These are phyloP conservation scores for Nicotiana sylvestris DNA, from an alignment of 257 asterid species.

Conservation along the genomic window DNA sequence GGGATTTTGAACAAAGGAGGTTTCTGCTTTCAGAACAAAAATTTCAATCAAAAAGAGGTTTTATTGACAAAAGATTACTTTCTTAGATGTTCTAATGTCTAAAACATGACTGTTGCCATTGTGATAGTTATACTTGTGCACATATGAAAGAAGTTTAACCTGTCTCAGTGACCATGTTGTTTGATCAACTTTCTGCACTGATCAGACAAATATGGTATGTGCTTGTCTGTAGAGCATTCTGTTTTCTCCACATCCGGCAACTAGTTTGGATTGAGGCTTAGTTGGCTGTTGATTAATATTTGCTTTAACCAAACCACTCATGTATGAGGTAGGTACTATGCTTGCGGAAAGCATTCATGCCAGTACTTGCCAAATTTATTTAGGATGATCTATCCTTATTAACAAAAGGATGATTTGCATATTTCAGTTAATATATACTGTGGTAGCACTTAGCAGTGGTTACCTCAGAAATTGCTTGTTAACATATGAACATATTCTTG, in stretches of 20 bases:
- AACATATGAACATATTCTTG: neutral
- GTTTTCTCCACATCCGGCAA: neutral
- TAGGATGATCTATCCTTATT: neutral
- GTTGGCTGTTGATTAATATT: neutral
- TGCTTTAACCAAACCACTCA: constrained; percentile 1
- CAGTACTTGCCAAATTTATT: neutral
- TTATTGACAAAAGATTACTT: neutral
- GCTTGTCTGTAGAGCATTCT: neutral
- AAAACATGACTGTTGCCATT: neutral
- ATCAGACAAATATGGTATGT: neutral
- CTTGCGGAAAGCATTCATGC: neutral
- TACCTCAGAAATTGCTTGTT: neutral
- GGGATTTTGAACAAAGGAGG: neutral
- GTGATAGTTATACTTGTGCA: neutral
- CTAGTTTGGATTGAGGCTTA: neutral
- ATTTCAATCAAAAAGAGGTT: neutral
- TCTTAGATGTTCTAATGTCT: neutral
- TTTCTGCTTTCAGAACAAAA: neutral
- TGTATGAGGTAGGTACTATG: neutral
- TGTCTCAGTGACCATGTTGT: neutral
- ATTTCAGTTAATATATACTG: neutral
- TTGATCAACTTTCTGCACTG: neutral
- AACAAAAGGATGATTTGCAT: neutral
- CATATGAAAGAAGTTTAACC: neutral
- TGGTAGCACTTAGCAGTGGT: neutral